Evolutionary conservation across 352 stramenopile genomes (phyloP).

Genomic region (Phytophthora capsici): DNA sequence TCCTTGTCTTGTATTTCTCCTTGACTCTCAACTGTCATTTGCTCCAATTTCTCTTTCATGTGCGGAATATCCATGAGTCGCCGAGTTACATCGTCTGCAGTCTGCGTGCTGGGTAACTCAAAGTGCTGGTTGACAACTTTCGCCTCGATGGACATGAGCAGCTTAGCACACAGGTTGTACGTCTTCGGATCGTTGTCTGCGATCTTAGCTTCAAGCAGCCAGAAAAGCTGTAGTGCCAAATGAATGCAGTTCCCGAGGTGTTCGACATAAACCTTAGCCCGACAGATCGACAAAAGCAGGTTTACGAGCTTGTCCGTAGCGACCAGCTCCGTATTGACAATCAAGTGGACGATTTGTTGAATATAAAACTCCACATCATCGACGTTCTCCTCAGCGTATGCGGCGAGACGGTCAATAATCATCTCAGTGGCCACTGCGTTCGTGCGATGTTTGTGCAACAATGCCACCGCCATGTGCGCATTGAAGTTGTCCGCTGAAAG

Average conservation of each 20-base stretch:
- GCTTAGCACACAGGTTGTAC: conserved; percentile 79
- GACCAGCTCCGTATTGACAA: conserved; percentile 66
- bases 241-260: conserved; percentile 85
- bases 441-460: conserved; percentile 78
- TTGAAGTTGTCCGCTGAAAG: conserved; percentile 68
- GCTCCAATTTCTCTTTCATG: conserved; percentile 55
- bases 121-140: conserved; percentile 86
- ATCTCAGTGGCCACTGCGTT: conserved; percentile 68
- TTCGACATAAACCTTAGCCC: conserved; percentile 76
- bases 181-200: conserved; percentile 72
- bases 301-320: conserved; percentile 75
- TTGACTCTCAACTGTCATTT: conserved; percentile 31
- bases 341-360: conserved; percentile 79
- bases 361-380: conserved; percentile 88
- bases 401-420: conserved; percentile 65
- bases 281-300: conserved; percentile 81
- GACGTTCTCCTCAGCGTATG: conserved; percentile 71
- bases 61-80: conserved; percentile 63
- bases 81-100: conserved; percentile 44
- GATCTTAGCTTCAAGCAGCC: conserved; percentile 81
- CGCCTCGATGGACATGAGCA: conserved; percentile 86
- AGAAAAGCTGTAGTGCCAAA: conserved; percentile 66
- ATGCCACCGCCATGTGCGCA: conserved; percentile 66
- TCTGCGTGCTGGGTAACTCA: conserved; percentile 48
- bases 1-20: conserved; percentile 7